Base-by-base conservation (phyloP, 331 rosid species). In the Malus hybrid region DNA sequence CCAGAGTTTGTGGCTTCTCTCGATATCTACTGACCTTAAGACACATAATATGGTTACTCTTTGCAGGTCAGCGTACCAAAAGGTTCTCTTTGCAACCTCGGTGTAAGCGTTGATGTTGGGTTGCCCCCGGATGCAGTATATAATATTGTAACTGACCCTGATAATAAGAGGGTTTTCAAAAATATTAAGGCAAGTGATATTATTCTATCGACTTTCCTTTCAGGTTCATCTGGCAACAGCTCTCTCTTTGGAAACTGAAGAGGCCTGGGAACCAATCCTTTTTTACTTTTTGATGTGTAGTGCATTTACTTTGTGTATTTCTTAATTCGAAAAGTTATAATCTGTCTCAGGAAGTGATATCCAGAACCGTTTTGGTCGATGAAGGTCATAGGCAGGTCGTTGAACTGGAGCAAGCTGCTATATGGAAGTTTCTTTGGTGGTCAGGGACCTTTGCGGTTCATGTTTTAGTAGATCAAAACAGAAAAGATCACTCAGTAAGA, bases 371-470 rank as follows among this genome's bases (percentile, higher is more conserved):
- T 72, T 83, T 95, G 93, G 80, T 95, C 10, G 97, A 95, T 39
- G 99, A 95, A 77, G 99, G 99, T 78, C 84, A 57, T 9, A 87
- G 97, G 75, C 99, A 95, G 85, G 97, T 92, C 69, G 97, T 95
- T 66, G 97, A 95, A 74, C 80, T 90, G 66, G 93, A 95, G 62
- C 99, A 95, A 89, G 97, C 99, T 64, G 99, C 99, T 72, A 36
- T 95, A 66, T 95, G 99, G 99, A 90, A 76, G 76, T 95, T 95
- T 87, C 97, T 95, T 67, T 95, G 99, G 99, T 95, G 97, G 99
- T 95, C 97, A 1, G 97, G 97, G 71, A 92, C 97, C 69, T 87
- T 94, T 24, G 74, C 90, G 0, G 92, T 95, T 78, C 90, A 86
- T 88, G 97, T 95, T 81, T 76, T 92, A 78, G 99, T 92, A 19